phyloP scores from a whole-genome alignment of 331 rosid genomes.

The Acacia pycnantha region DNA sequence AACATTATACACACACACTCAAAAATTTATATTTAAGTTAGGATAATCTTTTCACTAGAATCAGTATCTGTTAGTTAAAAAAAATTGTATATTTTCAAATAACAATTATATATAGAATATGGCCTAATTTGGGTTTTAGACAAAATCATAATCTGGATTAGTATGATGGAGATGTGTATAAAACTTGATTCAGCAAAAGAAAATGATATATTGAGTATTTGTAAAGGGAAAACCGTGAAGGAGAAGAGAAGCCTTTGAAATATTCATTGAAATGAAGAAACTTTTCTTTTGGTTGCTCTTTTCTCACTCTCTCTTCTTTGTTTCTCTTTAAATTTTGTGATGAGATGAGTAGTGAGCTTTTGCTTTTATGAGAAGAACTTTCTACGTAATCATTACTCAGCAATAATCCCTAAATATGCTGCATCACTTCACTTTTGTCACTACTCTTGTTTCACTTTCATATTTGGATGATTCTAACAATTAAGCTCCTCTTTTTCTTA shows the following conservation, averaged over 20 bases:
- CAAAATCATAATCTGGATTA: background rate
- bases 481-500: constrained; percentile 32
- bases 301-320: background rate
- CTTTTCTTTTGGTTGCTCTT: constrained; percentile 32
- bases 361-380: constrained; percentile 46
- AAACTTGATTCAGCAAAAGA: background rate
- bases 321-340: constrained; percentile 3
- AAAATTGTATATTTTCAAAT: background rate
- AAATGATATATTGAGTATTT: background rate
- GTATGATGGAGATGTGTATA: background rate
- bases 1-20: background rate
- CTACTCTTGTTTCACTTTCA: constrained; percentile 26
- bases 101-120: background rate
- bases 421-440: constrained; percentile 32
- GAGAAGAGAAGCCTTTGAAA: constrained; percentile 33
- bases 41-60: background rate
- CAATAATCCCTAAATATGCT: constrained; percentile 36
- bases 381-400: constrained; percentile 56
- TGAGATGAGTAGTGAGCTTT: constrained; percentile 35
- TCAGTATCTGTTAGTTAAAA: too few relatives aligned
- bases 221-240: constrained; percentile 26
- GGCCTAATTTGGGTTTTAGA: background rate
- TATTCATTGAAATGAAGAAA: constrained; percentile 25
- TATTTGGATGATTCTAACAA: constrained; percentile 38
- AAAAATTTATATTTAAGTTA: too few relatives aligned